phyloP scores from a whole-genome alignment of 257 asterid genomes.

The Anisodus acutangulus region DNA sequence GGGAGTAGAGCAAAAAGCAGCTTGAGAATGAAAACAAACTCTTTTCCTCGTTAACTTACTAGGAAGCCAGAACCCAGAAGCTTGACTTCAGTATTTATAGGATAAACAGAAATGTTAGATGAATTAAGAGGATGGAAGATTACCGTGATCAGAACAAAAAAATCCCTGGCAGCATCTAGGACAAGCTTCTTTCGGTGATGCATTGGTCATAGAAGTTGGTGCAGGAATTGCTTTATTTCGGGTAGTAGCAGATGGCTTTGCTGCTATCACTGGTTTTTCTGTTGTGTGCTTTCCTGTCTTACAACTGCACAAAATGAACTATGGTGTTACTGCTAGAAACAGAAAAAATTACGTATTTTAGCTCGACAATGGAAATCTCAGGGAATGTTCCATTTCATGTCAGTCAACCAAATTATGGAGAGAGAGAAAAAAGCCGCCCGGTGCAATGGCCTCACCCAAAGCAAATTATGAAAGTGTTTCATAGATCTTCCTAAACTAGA shows the following conservation, averaged over 20 bases:
- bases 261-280: conserved; percentile 47
- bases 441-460: not conserved
- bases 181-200: conserved; percentile 60
- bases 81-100: not conserved
- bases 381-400: conserved; percentile 12
- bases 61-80: conserved; percentile 15
- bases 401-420: not conserved
- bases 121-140: conserved; percentile 19
- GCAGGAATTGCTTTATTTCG: conserved; percentile 47
- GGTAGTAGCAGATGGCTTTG: conserved; percentile 51
- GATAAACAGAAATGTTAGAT: not conserved
- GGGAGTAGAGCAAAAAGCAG: not conserved
- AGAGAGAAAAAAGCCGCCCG: not conserved
- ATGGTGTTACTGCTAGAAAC: not conserved
- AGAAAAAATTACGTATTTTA: not conserved
- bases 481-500: not conserved
- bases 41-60: not conserved
- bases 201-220: conserved; percentile 40
- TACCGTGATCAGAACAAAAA: conserved; percentile 76
- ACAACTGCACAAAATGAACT: conserved; percentile 40
- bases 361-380: not conserved
- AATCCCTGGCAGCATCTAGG: conserved; percentile 94
- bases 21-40: not conserved
- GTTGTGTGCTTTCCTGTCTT: conserved; percentile 57
- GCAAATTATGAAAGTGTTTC: not conserved